phyloP scores from a whole-genome alignment of 176 grass and related monocot species.

The Metroxylon sagu region DNA sequence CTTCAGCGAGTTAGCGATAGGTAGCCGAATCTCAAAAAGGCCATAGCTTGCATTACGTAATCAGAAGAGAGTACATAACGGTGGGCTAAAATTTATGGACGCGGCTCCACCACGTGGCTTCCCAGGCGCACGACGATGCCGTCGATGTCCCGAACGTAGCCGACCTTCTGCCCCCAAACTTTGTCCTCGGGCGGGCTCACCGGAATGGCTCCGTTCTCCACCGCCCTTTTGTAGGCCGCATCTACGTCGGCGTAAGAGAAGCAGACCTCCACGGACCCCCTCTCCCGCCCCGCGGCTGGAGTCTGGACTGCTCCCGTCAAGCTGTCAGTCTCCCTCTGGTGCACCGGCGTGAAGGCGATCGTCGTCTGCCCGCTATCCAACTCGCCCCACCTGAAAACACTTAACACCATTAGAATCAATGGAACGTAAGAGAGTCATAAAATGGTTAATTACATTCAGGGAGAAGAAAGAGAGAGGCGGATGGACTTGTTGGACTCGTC shows the following conservation, averaged over 20 bases:
- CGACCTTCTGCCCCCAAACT: conserved; percentile 77
- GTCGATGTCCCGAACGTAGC: conserved; percentile 69
- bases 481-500: conserved; percentile 40
- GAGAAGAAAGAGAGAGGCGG: background rate
- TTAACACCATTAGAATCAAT: too few relatives aligned
- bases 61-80: background rate
- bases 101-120: conserved; percentile 27
- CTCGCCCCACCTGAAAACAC: conserved; percentile 51
- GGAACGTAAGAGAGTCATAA: background rate
- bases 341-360: conserved; percentile 70
- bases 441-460: background rate
- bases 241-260: conserved; percentile 81
- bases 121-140: conserved; percentile 56
- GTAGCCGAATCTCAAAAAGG: too few relatives aligned
- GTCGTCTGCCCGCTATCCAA: conserved; percentile 72
- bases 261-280: conserved; percentile 71
- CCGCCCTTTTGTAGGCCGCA: conserved; percentile 44
- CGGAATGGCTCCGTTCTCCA: conserved; percentile 42
- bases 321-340: conserved; percentile 66
- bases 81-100: background rate
- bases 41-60: too few relatives aligned
- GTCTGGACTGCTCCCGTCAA: conserved; percentile 42
- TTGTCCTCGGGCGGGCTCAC: conserved; percentile 63
- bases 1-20: too few relatives aligned
- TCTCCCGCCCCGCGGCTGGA: conserved; percentile 23